Evolutionary conservation across 2,329 filamentous ascomycete genomes (phyloP).

Genomic region (Stachybotrys chartarum): DNA sequence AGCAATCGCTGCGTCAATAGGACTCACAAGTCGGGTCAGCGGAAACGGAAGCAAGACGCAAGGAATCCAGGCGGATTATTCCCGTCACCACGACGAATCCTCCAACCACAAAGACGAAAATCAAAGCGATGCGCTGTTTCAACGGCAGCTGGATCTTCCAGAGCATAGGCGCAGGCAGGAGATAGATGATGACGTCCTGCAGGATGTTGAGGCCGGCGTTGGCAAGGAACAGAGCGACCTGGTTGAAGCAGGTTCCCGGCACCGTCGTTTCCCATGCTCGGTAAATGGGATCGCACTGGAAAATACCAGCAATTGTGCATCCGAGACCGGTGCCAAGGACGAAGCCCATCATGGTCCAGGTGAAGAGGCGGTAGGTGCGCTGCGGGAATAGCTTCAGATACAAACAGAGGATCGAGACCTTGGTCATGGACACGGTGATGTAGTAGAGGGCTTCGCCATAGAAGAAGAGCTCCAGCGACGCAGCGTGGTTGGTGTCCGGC

Average conservation of each 20-base stretch:
- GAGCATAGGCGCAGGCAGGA: slow-evolving; percentile 28
- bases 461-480: slow-evolving; percentile 10
- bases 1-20: neutral
- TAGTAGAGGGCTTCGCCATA: slow-evolving; percentile 27
- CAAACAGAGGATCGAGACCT: slow-evolving; percentile 29
- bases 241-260: neutral
- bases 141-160: neutral
- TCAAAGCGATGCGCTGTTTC: neutral
- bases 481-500: neutral
- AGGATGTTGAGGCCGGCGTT: slow-evolving; percentile 32
- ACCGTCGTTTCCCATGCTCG: slow-evolving; percentile 20
- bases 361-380: slow-evolving; percentile 21
- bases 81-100: neutral
- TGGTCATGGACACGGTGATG: slow-evolving; percentile 28
- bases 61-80: neutral
- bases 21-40: neutral
- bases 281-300: slow-evolving; percentile 31
- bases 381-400: slow-evolving; percentile 30
- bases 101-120: neutral
- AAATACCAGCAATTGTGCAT: slow-evolving; percentile 28
- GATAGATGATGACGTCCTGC: slow-evolving; percentile 36
- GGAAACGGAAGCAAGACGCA: neutral
- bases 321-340: slow-evolving; percentile 25
- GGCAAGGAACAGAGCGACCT: neutral
- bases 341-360: slow-evolving; percentile 24